Evolutionary conservation across 169 alveolate species (phyloP), one percentile per base, ranked within the genome.

Genomic region (Sarcocystis neurona): DNA sequence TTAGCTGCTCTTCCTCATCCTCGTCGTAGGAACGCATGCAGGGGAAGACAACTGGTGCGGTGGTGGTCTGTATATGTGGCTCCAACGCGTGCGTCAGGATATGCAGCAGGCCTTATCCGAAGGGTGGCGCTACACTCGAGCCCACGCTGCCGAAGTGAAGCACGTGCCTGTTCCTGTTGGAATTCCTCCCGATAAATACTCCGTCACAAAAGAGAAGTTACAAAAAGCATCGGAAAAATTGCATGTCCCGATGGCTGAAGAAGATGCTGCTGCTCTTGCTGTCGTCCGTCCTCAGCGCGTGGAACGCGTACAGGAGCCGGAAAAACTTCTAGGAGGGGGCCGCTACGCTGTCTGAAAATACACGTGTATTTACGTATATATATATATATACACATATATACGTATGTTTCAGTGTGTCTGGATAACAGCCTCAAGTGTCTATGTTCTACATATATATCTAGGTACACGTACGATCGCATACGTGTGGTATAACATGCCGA

Each of bases 311-410:
- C 44, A 37, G 41, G 75, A 63, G 75, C 75, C 75, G 27, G 75
- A 63, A n/a, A 63, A 63, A 41, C 4, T 27, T 37, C 75, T 63
- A 6, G 75, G 75, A n/a, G 75, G 75, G 4, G 75, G 75, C 43
- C 75, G 75, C 75, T 63, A 63, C n/a, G 75, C 75, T 15, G 75
- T 63, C 44, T 63, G 75, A 63, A 41, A 41, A 53, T 12, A 53
- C 23, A 23, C 66, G 30, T 53, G 66, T 53, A 12, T 53, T 23
- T 53, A 53, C 23, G 66, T 53, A 23, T 53, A 53, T 53, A 53
- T 12, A 53, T 53, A 53, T 12, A 23, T 23, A 53, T 53, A 15
- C 66, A 53, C 66, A 23, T 53, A 12, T 23, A 53, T 53, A 53
- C 23, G 30, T 12, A 53, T 53, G 66, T n/a, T n/a, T n/a, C n/a